These are phyloP conservation scores for Lizanozyma gosingica DNA, from an alignment of 1,139 yeast genomes.

Conservation along the genomic window DNA sequence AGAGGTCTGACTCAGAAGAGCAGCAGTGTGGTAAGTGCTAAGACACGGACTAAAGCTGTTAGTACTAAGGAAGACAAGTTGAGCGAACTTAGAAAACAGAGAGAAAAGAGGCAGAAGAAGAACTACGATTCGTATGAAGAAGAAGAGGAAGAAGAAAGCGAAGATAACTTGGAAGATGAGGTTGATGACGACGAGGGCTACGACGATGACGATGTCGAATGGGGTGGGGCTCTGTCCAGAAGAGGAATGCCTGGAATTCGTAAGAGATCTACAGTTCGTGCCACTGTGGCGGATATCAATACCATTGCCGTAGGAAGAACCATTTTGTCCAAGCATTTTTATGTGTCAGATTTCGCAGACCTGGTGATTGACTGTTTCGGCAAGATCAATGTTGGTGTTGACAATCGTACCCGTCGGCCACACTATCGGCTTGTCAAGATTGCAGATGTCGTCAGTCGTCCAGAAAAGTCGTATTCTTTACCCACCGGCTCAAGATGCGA, in stretches of 20 bases:
- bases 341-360: constrained; percentile 71
- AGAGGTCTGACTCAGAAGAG: constrained; percentile 16
- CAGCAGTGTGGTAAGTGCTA: constrained; percentile 20
- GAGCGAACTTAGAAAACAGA: constrained; percentile 76
- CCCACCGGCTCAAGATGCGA: constrained; percentile 45
- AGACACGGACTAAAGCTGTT: constrained; percentile 16
- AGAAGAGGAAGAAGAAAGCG: constrained; percentile 28
- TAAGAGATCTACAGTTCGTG: constrained; percentile 9
- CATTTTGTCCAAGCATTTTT: constrained; percentile 64
- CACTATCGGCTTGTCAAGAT: constrained; percentile 81
- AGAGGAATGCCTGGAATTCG: constrained; percentile 10
- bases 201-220: constrained; percentile 33
- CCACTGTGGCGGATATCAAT: constrained; percentile 53
- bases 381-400: constrained; percentile 70
- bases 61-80: constrained; percentile 49
- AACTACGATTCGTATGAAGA: constrained; percentile 29
- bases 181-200: constrained; percentile 25
- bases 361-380: constrained; percentile 69
- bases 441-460: constrained; percentile 45
- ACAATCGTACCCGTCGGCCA: constrained; percentile 52
- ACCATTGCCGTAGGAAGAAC: constrained; percentile 70
- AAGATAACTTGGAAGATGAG: constrained; percentile 18
- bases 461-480: constrained; percentile 50
- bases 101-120: constrained; percentile 56
- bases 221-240: constrained; percentile 32